Conservation (phyloP, 2,329 filamentous ascomycete genomes). For the Fusarium sp. region DNA sequence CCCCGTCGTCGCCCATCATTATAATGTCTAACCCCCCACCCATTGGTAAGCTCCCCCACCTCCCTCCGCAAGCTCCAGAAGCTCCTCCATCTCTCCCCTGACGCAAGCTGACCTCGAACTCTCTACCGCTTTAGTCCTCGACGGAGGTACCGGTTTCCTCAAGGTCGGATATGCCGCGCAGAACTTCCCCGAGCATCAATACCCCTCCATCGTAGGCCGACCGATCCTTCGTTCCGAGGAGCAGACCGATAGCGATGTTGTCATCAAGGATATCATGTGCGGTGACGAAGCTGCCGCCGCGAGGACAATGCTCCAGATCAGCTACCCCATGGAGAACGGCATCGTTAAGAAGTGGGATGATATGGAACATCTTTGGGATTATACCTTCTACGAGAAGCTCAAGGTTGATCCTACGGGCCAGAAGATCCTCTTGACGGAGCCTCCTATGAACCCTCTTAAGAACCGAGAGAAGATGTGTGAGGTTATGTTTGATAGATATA, state of each 20-base stretch:
- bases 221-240: conserved; percentile 98
- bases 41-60: conserved; percentile 56
- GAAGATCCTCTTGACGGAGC: conserved; percentile 97
- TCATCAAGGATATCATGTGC: conserved; percentile 99
- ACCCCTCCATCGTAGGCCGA: conserved; percentile 96
- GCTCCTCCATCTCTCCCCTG: conserved; percentile 22
- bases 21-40: conserved; percentile 62
- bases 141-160: conserved; percentile 99
- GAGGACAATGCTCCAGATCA: conserved; percentile 97
- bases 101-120: conserved; percentile 35
- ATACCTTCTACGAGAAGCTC: conserved; percentile 98
- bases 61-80: conserved; percentile 19
- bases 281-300: conserved; percentile 97
- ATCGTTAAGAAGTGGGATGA: conserved; percentile 99
- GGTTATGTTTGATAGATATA: conserved; percentile 98
- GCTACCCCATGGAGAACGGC: conserved; percentile 99
- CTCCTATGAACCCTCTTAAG: conserved; percentile 95
- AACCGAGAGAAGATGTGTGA: conserved; percentile 98
- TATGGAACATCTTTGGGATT: conserved; percentile 99
- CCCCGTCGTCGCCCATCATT: conserved; percentile 35
- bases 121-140: conserved; percentile 74
- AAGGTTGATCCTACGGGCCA: conserved; percentile 87
- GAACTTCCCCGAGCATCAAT: conserved; percentile 99
- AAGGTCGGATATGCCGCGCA: conserved; percentile 99
- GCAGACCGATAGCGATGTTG: conserved; percentile 67